These are phyloP conservation scores for Cystobasidiopsis lactophilus DNA, from an alignment of 768 basidiomycete genomes.

Conservation along the genomic window DNA sequence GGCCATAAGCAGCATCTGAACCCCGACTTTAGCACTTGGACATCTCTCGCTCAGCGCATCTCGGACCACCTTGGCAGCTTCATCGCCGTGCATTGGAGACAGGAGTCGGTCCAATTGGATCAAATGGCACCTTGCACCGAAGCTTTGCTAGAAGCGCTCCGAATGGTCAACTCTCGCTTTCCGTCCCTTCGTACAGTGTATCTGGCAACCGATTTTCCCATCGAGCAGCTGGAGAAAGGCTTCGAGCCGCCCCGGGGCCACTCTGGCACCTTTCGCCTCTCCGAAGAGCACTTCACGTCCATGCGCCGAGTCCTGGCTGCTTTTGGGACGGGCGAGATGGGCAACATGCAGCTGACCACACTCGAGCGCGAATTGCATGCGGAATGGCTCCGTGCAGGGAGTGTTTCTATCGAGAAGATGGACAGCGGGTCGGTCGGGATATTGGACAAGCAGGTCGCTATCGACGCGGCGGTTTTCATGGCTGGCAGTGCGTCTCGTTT, in stretches of 20 bases:
- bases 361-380: conserved; percentile 25
- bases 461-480: conserved; percentile 33
- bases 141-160: conserved; percentile 31
- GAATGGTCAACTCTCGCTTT: conserved; percentile 10
- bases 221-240: conserved; percentile 15
- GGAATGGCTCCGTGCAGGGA: conserved; percentile 9
- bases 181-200: conserved; percentile 29
- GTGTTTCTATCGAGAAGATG: conserved; percentile 13
- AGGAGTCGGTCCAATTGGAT: conserved; percentile 32
- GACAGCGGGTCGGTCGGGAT: conserved; percentile 37
- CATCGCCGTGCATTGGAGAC: conserved; percentile 37
- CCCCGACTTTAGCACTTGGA: conserved; percentile 25
- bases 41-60: conserved; percentile 28
- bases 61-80: conserved; percentile 26
- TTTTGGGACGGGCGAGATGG: conserved; percentile 30
- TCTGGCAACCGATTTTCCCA: conserved; percentile 38
- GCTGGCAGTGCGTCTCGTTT: conserved; percentile 29
- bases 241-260: conserved; percentile 5
- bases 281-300: conserved; percentile 30
- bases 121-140: conserved; percentile 33
- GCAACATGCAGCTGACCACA: conserved; percentile 30
- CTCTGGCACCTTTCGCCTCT: conserved; percentile 33
- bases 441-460: conserved; percentile 36
- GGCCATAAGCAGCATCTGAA: too few species aligned
- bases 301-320: conserved; percentile 29